Base-by-base conservation (phyloP, 2,329 filamentous ascomycete genomes). In the Podosphaera aphanis region DNA sequence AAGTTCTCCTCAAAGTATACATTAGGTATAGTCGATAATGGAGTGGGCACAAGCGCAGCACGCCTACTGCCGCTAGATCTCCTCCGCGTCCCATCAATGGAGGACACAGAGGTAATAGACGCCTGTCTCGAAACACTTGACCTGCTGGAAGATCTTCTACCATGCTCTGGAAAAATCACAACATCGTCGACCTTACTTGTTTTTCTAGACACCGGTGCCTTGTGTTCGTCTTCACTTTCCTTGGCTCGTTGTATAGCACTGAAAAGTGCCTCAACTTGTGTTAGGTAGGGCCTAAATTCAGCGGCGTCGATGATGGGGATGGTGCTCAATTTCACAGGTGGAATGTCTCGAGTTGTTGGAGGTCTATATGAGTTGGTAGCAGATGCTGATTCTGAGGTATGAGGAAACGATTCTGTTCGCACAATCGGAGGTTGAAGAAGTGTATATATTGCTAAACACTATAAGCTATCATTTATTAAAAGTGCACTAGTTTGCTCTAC, bases 1-100 rank as follows among this genome's bases (percentile, higher is more conserved):
- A 98, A 98, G 54, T 85, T 78, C 29, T 93, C 82, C 46, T 95
- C 90, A 54, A 94, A 94, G 59, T 95, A 98, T 10, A 98, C 83
- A 43, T 67, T 73, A 0, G 90, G 90, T 38, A 98, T 93, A 0
- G 86, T 95, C 3, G 85, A 90, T 23, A 98, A 49, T 35, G 50
- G 50, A 1, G 90, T 84, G 1, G 82, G 76, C 0, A 80, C 80
- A 49, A 86, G 80, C 0, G 70, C 62, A 36, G 69, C 69, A 52
- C 77, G 74, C 55, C 73, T 73, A 41, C 66, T 66, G 33, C 64
- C 68, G 54, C 66, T 73, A 23, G 64, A 67, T 46, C 68, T 66
- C 52, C 70, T 66, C 52, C 44, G 57, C 4, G 49, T 52, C 33
- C 57, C 55, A 44, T 50, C 57, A 39, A 61, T 56, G 23, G 60